Evolutionary conservation across 139 green algal genomes (phyloP).

Genomic region (Auxenochlorella pyrenoidosa): DNA sequence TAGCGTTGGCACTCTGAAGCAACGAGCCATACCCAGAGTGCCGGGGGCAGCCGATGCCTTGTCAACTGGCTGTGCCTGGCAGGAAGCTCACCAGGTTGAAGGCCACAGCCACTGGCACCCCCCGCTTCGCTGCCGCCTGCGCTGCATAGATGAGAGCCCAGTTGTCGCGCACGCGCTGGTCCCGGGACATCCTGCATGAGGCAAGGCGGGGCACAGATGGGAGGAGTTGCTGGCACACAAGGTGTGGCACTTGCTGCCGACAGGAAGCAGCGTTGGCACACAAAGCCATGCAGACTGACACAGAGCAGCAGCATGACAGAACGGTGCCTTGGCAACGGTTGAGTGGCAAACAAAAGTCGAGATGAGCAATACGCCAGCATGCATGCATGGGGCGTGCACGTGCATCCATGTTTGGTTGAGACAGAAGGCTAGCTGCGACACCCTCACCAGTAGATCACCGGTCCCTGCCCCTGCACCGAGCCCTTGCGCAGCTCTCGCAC

Average conservation of each 20-base stretch:
- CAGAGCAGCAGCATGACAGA: too few relatives aligned
- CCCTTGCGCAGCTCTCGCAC: conserved; percentile 65
- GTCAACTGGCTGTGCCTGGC: too few relatives aligned
- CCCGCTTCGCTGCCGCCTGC: conserved; percentile 62
- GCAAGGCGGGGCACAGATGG: background rate
- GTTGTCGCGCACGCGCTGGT: conserved; percentile 94
- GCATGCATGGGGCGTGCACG: too few relatives aligned
- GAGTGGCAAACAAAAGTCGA: too few relatives aligned
- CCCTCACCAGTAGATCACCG: conserved; percentile 81
- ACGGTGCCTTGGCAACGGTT: too few relatives aligned
- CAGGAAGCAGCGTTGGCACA: background rate
- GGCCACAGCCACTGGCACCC: conserved; percentile 68
- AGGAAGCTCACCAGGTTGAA: conserved; percentile 92
- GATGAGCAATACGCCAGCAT: too few relatives aligned
- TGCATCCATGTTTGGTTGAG: too few relatives aligned
- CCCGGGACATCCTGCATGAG: conserved; percentile 83
- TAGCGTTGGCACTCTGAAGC: too few relatives aligned
- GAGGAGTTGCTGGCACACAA: too few relatives aligned
- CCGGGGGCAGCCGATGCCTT: background rate
- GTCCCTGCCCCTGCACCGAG: conserved; percentile 46
- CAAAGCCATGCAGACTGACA: background rate
- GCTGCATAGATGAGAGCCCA: conserved; percentile 93
- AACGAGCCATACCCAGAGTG: background rate
- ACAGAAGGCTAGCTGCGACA: too few relatives aligned
- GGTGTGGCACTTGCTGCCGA: too few relatives aligned